These are phyloP conservation scores for Microthlaspi erraticum DNA, from an alignment of 345 rosid species.

Conservation along the genomic window DNA sequence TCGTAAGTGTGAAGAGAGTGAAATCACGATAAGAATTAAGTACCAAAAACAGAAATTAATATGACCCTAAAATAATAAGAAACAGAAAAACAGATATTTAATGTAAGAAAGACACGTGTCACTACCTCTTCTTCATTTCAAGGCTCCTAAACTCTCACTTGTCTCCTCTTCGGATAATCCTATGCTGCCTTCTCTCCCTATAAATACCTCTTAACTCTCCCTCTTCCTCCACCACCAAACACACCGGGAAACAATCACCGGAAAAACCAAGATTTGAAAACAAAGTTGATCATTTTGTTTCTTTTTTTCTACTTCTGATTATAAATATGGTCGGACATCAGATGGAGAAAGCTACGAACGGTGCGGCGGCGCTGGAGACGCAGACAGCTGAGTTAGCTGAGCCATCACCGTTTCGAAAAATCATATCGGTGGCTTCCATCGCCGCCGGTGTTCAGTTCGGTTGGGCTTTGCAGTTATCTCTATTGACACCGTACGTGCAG, in stretches of 20 bases:
- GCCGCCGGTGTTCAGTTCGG: conserved; percentile 95
- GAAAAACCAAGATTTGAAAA: no score
- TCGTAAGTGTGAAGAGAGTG: conserved; percentile 4
- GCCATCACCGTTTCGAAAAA: conserved; percentile 54
- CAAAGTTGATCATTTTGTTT: no score
- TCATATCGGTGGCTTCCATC: conserved; percentile 67
- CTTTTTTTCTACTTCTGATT: no score
- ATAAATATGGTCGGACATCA: conserved; percentile 32
- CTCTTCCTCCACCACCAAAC: conserved; percentile 31
- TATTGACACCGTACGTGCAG: conserved; percentile 87
- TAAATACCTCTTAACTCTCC: conserved; percentile 39
- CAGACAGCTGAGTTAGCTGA: conserved; percentile 35
- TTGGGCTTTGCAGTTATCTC: conserved; percentile 90
- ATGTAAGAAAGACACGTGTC: conserved; percentile 36
- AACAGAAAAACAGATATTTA: not conserved
- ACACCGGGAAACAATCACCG: conserved; percentile 33
- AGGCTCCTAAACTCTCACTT: conserved; percentile 25
- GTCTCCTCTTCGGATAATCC: conserved; percentile 42
- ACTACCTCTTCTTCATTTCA: not conserved
- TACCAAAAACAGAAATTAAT: conserved; percentile 31
- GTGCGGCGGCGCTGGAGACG: conserved; percentile 34
- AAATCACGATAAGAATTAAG: conserved; percentile 28
- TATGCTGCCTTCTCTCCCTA: conserved; percentile 35
- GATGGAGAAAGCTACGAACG: conserved; percentile 42
- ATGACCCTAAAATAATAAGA: not conserved